Evolutionary conservation across 352 stramenopile genomes (phyloP).

Genomic region (Globisporangium recalcitrans): DNA sequence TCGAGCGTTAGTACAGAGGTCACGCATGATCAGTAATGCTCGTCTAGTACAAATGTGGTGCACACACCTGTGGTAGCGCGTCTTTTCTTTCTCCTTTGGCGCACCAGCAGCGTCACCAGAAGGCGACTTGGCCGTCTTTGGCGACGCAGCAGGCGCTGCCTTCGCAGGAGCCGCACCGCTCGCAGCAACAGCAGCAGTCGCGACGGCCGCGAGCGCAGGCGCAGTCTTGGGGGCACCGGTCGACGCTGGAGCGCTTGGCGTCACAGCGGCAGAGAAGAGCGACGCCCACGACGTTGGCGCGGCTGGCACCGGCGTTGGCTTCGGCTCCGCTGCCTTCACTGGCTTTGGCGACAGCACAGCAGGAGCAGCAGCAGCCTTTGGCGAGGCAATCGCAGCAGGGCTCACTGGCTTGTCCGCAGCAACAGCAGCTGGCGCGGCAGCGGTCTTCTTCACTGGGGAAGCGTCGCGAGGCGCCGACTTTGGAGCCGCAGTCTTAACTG

Average conservation of each 20-base stretch:
- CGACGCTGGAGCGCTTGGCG: slow-evolving; percentile 17
- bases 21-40: too few species aligned
- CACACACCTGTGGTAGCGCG: slow-evolving; percentile 37
- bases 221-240: slow-evolving; percentile 9
- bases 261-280: slow-evolving; percentile 29
- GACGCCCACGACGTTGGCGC: slow-evolving; percentile 55
- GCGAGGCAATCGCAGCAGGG: slow-evolving; percentile 7
- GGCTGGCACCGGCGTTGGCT: slow-evolving; percentile 23
- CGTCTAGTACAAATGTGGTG: not conserved
- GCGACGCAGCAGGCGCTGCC: slow-evolving; percentile 12
- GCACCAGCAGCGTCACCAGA: slow-evolving; percentile 22
- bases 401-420: slow-evolving; percentile 9
- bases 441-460: slow-evolving; percentile 20
- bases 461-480: slow-evolving; percentile 16
- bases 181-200: slow-evolving; percentile 23
- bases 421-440: slow-evolving; percentile 1
- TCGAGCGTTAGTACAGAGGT: not conserved
- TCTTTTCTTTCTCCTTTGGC: slow-evolving; percentile 62
- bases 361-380: slow-evolving; percentile 10
- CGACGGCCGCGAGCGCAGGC: slow-evolving; percentile 14
- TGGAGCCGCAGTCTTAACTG: slow-evolving; percentile 15
- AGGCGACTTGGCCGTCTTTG: slow-evolving; percentile 16
- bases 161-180: slow-evolving; percentile 20
- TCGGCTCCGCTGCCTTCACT: slow-evolving; percentile 13
- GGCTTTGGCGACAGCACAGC: slow-evolving; percentile 18